Evolutionary conservation across 2,329 filamentous ascomycete species (phyloP).

Genomic region (Triangularia verruculosa): DNA sequence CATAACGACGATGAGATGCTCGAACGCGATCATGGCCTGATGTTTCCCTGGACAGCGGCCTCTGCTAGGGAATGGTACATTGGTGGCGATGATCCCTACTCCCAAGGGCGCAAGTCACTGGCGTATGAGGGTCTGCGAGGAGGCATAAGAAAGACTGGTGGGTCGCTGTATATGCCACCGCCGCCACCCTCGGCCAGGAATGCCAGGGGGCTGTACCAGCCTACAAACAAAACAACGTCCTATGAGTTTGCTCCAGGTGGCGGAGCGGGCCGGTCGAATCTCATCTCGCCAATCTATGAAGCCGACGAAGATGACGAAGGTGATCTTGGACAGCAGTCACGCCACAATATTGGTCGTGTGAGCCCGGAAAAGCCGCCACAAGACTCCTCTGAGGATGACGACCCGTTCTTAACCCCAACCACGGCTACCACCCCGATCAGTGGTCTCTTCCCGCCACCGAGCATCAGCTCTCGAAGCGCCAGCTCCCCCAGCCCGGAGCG

Average conservation of each 20-base stretch:
- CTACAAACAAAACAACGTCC: constrained; percentile 29
- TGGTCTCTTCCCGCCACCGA: constrained; percentile 22
- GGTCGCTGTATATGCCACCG: constrained; percentile 23
- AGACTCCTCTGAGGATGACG: constrained; percentile 29
- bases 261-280: constrained; percentile 31
- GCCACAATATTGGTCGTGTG: constrained; percentile 1
- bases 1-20: constrained; percentile 45
- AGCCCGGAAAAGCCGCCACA: constrained; percentile 22
- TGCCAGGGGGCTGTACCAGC: constrained; percentile 38
- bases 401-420: constrained; percentile 51
- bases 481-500: background rate
- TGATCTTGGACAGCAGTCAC: constrained; percentile 12
- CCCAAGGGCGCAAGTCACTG: constrained; percentile 37
- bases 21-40: constrained; percentile 36
- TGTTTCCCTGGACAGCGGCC: constrained; percentile 33
- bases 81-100: constrained; percentile 44
- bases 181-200: constrained; percentile 19
- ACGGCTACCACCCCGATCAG: constrained; percentile 22
- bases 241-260: constrained; percentile 31
- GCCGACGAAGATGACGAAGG: constrained; percentile 46
- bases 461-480: constrained; percentile 24
- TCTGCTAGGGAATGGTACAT: constrained; percentile 42
- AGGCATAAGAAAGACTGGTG: constrained; percentile 12
- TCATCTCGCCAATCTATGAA: constrained; percentile 58
- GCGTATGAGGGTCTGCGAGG: constrained; percentile 50